phyloP scores from a whole-genome alignment of 768 basidiomycete species.

The Paxillus rubicundulus region DNA sequence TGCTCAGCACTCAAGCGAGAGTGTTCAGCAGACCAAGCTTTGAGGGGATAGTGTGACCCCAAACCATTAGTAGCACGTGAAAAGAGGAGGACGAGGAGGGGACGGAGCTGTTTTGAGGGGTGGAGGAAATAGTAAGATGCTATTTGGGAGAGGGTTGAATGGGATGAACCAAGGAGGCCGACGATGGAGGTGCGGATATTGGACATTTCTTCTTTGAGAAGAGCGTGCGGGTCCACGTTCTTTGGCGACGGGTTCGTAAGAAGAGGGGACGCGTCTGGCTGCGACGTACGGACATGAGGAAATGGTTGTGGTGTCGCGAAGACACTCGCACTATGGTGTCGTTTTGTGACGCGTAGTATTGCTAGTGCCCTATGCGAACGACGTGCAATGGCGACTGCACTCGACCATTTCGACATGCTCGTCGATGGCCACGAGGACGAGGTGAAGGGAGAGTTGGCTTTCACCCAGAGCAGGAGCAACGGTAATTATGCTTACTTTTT shows the following conservation, averaged over 20 bases:
- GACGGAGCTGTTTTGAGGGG: conserved; percentile 87
- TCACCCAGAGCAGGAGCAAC: too few species aligned
- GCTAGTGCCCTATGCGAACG: conserved; percentile 9
- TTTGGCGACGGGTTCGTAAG: conserved; percentile 10
- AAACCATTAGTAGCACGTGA: conserved; percentile 92
- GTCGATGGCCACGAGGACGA: conserved; percentile 8
- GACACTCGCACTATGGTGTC: conserved; percentile 40
- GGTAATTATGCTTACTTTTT: too few species aligned
- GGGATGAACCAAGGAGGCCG: conserved; percentile 79
- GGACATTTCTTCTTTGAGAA: conserved; percentile 72
- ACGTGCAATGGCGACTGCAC: conserved; percentile 15
- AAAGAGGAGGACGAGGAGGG: conserved; percentile 86
- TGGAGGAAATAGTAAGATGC: conserved; percentile 91
- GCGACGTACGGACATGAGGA: conserved; percentile 14
- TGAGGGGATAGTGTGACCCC: conserved; percentile 59
- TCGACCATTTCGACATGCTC: conserved; percentile 23
- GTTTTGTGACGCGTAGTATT: conserved; percentile 13
- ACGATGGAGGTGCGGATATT: conserved; percentile 71
- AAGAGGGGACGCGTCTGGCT: conserved; percentile 5
- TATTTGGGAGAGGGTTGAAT: conserved; percentile 82
- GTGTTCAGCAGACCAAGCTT: conserved; percentile 60
- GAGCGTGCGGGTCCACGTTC: conserved; percentile 57
- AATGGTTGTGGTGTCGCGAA: conserved; percentile 33
- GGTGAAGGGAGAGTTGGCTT: neutral
- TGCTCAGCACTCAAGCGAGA: conserved; percentile 53